These are phyloP conservation scores for Grosmannia penicillata DNA, from an alignment of 2,329 filamentous ascomycete genomes.

Conservation along the genomic window DNA sequence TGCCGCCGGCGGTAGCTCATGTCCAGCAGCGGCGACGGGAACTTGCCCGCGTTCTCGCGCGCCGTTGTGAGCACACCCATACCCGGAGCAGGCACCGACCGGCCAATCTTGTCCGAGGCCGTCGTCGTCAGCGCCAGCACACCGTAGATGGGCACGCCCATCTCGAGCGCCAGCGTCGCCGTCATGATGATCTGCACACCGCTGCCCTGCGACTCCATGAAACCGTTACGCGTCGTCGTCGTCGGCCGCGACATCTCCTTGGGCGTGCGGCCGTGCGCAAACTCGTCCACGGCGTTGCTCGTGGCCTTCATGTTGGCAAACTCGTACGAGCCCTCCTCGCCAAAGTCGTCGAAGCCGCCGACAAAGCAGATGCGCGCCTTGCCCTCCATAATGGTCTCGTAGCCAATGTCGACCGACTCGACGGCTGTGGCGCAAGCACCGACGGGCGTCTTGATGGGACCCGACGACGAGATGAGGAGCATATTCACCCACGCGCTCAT, in stretches of 20 bases:
- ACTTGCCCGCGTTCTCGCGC: constrained; percentile 78
- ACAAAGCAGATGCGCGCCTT: constrained; percentile 97
- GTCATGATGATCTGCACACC: constrained; percentile 99
- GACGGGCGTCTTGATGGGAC: constrained; percentile 95
- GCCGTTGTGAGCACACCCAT: constrained; percentile 95
- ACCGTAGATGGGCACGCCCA: constrained; percentile 97
- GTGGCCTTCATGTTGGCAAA: constrained; percentile 99
- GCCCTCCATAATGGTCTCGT: constrained; percentile 95
- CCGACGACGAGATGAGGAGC: constrained; percentile 90
- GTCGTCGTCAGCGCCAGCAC: constrained; percentile 86
- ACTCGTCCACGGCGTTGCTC: constrained; percentile 93
- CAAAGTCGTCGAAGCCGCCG: constrained; percentile 97
- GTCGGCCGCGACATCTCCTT: constrained; percentile 96
- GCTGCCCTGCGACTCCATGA: constrained; percentile 98
- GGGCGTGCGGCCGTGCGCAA: constrained; percentile 86
- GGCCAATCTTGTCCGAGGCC: constrained; percentile 97
- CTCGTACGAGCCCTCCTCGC: constrained; percentile 97
- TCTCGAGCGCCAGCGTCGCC: constrained; percentile 85
- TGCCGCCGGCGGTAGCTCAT: constrained; percentile 96
- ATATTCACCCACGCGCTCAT: constrained; percentile 99
- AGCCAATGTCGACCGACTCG: constrained; percentile 93
- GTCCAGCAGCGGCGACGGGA: constrained; percentile 88
- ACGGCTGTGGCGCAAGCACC: constrained; percentile 95
- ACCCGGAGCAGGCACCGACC: constrained; percentile 89
- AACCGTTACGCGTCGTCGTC: constrained; percentile 90